Evolutionary conservation across 2,329 filamentous ascomycete genomes (phyloP), one percentile per base, ranked within the genome.

Genomic region (Xylariales sp.): DNA sequence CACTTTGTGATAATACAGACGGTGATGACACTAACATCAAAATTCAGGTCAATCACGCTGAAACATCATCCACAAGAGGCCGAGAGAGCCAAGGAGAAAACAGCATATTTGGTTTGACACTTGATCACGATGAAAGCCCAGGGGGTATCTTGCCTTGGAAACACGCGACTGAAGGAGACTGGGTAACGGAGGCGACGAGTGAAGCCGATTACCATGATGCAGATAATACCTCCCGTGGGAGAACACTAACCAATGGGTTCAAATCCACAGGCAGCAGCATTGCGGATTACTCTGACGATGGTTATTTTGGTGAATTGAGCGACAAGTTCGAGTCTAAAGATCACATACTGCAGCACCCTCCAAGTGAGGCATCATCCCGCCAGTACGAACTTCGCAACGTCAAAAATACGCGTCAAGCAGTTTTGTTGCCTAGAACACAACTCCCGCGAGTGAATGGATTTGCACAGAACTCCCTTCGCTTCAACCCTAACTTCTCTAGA

Each of bases 241-340:
- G 21, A 17, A 20, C 20, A 10, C 27, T 33, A 25, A 29, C 20
- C 21, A 2, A 35, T 2, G 40, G 40, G 12, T 38, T 52, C 29
- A 52, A 57, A 33, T 29, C 25, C 10, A 50, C 52, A 40, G 66
- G 67, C 8, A 69, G 63, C 44, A 73, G 69, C 39, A 45, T 73
- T 16, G 69, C 69, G 3, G 61, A 72, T 41, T 58, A 64, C 6
- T 70, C 69, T 1, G 67, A 71, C 29, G 46, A 47, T 3, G 24
- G 46, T 12, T 43, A 47, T 6, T 43, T 44, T 1, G 23, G 46
- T n/a, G 40, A 30, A 6, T 19, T 16, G 6, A 35, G 14, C 6
- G 40, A 40, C 10, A 32, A 29, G 3, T 48, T 47, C 32, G 42
- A 42, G 18, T 48, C 51, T 2, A 36, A 34, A 2, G 45, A 49